A percentile compares a stretch with the other conserved stretches of the same genome.
phyloP scores from a whole-genome alignment of 495 filamentous ascomycete species.

The Pyronema omphalodes region DNA sequence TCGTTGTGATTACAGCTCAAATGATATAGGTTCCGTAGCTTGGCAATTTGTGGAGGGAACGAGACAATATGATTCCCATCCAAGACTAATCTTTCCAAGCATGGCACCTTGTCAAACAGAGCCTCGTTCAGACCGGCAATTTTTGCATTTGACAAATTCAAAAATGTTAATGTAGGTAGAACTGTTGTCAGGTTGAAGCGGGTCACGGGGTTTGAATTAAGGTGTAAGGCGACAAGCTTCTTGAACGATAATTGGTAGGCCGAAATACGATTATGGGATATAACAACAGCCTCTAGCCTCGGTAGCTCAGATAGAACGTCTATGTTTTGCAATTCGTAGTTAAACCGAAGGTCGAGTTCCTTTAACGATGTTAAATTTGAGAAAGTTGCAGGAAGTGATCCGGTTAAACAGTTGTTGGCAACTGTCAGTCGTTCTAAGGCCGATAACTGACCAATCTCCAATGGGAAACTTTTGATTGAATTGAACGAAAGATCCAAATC shows the following conservation, averaged over 20 bases:
- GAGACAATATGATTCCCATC: constrained; percentile 94
- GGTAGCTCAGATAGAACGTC: constrained; percentile 68
- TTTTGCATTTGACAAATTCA: constrained; percentile 78
- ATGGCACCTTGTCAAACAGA: constrained; percentile 71
- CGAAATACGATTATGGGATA: constrained; percentile 80
- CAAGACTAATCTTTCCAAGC: constrained; percentile 66
- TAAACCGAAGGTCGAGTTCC: constrained; percentile 88
- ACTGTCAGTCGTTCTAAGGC: constrained; percentile 79
- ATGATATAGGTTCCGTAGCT: constrained; percentile 64
- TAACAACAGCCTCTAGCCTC: constrained; percentile 63
- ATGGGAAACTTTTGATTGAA: constrained; percentile 52
- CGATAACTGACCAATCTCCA: constrained; percentile 55
- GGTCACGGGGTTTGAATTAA: constrained; percentile 87
- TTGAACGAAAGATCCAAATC: constrained; percentile 98
- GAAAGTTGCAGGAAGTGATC: constrained; percentile 52
- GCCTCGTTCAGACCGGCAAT: constrained; percentile 67
- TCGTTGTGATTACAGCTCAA: constrained; percentile 88
- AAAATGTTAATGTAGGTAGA: constrained; percentile 59
- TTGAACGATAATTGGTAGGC: constrained; percentile 73
- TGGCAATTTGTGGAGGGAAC: constrained; percentile 65
- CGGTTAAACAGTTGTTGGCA: constrained; percentile 77
- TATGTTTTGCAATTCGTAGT: constrained; percentile 56
- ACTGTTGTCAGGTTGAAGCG: constrained; percentile 66
- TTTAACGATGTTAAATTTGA: constrained; percentile 54
- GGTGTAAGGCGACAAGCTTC: constrained; percentile 58